phyloP scores from a whole-genome alignment of 495 filamentous ascomycete species.

The Lindgomyces ingoldianus region DNA sequence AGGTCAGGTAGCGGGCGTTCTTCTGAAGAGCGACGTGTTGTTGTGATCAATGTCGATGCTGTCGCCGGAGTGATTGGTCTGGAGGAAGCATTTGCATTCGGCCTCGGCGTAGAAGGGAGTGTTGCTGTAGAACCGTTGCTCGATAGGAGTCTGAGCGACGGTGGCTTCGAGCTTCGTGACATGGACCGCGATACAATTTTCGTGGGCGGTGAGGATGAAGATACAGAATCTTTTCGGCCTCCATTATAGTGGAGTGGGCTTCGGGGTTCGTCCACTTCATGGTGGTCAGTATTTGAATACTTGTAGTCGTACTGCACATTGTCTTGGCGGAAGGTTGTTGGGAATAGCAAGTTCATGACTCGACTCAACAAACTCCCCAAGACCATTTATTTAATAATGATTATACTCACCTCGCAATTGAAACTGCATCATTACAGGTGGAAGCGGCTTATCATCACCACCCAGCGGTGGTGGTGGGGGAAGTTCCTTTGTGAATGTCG shows the following conservation, averaged over 20 bases:
- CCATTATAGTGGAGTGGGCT: conserved; percentile 8
- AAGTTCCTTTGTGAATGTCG: conserved; percentile 30
- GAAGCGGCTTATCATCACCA: conserved; percentile 14
- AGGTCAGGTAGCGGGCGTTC: conserved; percentile 21
- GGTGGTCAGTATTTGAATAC: conserved; percentile 3
- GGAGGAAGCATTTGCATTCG: neutral
- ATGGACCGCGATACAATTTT: conserved; percentile 29
- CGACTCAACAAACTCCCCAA: no score
- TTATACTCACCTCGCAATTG: conserved; percentile 32
- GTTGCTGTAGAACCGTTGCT: conserved; percentile 39
- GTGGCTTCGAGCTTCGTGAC: conserved; percentile 32
- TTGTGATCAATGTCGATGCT: neutral
- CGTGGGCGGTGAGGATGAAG: conserved; percentile 5
- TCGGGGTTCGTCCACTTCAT: conserved; percentile 17
- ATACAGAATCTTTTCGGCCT: conserved; percentile 9
- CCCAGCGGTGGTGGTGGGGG: conserved; percentile 29
- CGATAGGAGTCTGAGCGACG: conserved; percentile 27
- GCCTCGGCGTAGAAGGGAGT: conserved; percentile 17
- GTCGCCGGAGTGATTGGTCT: neutral
- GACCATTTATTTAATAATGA: no score
- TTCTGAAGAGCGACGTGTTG: neutral
- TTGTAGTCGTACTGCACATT: neutral
- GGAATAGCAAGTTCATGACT: no score
- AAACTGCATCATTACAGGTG: conserved; percentile 23
- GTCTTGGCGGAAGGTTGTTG: neutral